Conservation (phyloP, 148 eudicot species). For the Mesembryanthemum crystallinum region DNA sequence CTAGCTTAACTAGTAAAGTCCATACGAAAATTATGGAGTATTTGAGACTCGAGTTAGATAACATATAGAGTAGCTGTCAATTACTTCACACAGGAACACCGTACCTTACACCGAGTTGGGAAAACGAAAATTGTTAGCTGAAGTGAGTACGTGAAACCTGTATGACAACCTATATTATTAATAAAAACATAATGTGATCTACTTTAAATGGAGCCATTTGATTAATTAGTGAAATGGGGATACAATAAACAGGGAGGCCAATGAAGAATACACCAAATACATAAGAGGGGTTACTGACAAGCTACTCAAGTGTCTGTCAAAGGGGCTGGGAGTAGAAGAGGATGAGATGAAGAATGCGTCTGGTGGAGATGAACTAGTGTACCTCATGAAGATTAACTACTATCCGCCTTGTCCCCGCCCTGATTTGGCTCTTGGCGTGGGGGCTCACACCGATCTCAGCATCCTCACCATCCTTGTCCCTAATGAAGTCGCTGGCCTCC, state of each 20-base stretch:
- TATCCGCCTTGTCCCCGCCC: constrained; percentile 90
- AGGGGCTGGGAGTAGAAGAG: constrained; percentile 56
- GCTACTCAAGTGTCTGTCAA: constrained; percentile 44
- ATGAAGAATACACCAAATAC: constrained; percentile 47
- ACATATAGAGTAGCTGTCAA: no score
- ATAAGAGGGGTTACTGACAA: constrained; percentile 46
- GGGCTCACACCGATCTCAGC: constrained; percentile 60
- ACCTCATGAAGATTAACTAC: constrained; percentile 63
- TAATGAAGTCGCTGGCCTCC: constrained; percentile 71
- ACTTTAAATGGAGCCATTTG: no score
- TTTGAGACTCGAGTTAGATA: no score
- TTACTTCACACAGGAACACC: no score
- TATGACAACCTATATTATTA: no score
- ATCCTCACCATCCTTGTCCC: constrained; percentile 69
- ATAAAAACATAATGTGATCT: no score
- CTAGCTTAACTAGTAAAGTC: no score
- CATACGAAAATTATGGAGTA: no score
- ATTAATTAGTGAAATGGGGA: background rate
- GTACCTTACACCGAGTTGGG: no score
- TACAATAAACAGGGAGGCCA: constrained; percentile 44
- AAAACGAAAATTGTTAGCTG: no score
- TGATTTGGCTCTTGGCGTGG: constrained; percentile 68
- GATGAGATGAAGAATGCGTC: constrained; percentile 34
- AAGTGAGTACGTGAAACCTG: no score
- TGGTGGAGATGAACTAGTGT: constrained; percentile 59